Conservation (phyloP, 139 green algal genomes). For the Micractinium conductrix region DNA sequence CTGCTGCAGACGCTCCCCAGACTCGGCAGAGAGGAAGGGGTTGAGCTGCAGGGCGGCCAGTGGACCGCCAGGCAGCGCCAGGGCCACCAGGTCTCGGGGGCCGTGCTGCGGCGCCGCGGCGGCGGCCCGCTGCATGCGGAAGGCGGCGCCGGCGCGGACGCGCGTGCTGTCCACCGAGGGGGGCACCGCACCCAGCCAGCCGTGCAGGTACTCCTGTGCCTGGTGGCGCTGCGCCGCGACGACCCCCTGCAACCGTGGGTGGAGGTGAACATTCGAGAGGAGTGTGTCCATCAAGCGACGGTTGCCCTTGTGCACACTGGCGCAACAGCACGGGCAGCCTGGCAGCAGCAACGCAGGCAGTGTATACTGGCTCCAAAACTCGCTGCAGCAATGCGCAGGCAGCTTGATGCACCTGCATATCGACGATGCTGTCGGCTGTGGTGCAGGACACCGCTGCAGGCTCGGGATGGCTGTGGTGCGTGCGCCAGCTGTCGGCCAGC, state of each 20-base stretch:
- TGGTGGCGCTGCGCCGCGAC: background rate
- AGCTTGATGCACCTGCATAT: slow-evolving; percentile 30
- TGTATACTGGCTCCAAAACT: no score
- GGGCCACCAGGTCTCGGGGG: slow-evolving; percentile 11
- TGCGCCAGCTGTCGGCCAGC: slow-evolving; percentile 49
- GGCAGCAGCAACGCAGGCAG: background rate
- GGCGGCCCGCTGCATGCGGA: slow-evolving; percentile 26
- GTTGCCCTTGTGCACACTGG: no score
- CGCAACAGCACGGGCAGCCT: no score
- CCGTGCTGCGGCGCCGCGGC: background rate
- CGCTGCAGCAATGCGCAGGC: no score
- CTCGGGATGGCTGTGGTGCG: slow-evolving; percentile 22
- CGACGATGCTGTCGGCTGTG: background rate
- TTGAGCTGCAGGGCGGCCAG: slow-evolving; percentile 33
- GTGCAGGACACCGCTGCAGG: background rate
- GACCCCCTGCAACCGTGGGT: background rate
- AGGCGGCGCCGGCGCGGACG: slow-evolving; percentile 9
- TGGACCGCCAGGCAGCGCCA: background rate
- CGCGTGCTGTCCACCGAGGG: background rate
- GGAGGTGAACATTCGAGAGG: no score
- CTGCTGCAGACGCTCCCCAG: slow-evolving; percentile 18
- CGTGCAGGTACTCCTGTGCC: slow-evolving; percentile 36
- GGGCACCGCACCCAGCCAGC: slow-evolving; percentile 27
- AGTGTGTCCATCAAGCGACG: no score
- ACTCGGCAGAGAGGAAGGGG: slow-evolving; percentile 45